Conservation (phyloP, 352 stramenopile species). For the Pythium angustatum region DNA sequence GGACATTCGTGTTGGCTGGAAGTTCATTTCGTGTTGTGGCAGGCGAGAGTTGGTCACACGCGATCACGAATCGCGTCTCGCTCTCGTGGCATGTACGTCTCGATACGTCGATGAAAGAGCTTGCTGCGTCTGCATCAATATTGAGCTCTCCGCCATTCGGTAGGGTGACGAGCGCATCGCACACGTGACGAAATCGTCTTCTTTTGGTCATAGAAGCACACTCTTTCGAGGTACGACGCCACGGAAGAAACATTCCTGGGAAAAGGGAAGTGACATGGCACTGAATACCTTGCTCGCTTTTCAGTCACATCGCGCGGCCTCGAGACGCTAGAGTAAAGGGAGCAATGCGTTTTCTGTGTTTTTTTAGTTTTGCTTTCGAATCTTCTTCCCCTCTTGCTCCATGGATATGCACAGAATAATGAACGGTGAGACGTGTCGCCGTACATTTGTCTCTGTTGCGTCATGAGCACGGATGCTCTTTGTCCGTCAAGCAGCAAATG, state of each 20-base stretch:
- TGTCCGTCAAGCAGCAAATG: no score
- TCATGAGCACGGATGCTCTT: no score
- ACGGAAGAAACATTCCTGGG: no score
- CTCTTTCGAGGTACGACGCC: constrained; percentile 62
- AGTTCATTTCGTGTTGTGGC: not conserved
- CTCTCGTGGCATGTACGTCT: constrained; percentile 70
- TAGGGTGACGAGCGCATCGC: constrained; percentile 45
- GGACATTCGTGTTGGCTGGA: not conserved
- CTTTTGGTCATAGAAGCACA: constrained; percentile 35
- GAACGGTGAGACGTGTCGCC: no score
- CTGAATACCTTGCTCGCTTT: no score
- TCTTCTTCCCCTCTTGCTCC: not conserved
- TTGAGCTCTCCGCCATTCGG: not conserved
- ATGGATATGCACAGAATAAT: constrained; percentile 13
- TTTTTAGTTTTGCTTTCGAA: not conserved
- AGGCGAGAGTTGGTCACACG: constrained; percentile 76
- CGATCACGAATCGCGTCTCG: constrained; percentile 59
- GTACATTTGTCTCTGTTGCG: no score
- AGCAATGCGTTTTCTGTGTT: not conserved
- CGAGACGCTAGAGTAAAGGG: not conserved
- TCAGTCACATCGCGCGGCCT: constrained; percentile 7
- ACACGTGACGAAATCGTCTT: constrained; percentile 52
- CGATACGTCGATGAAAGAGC: no score
- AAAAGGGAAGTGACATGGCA: not conserved
- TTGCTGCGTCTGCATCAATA: not conserved